Evolutionary conservation across 441 rosid species (phyloP).

Genomic region (Adansonia gregorii): DNA sequence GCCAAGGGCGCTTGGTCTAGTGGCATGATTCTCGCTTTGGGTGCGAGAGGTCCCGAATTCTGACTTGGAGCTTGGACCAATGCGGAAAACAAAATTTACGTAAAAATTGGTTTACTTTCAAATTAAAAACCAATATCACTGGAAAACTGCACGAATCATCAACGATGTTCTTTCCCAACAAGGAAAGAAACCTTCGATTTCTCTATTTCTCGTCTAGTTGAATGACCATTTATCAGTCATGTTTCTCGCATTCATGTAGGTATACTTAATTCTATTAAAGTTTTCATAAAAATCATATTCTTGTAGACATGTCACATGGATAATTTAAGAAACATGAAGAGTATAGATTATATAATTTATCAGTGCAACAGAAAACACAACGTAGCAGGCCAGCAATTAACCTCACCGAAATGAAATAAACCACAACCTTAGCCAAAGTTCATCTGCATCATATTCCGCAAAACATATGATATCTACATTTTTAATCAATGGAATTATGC

Average conservation of each 20-base stretch:
- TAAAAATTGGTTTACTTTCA: too few species aligned
- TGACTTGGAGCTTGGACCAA: too few species aligned
- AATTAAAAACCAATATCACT: too few species aligned
- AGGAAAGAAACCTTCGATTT: too few species aligned
- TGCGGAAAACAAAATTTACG: too few species aligned
- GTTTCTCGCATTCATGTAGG: too few species aligned
- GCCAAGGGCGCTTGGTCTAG: conserved; percentile 49
- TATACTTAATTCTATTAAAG: too few species aligned
- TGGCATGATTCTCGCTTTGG: conserved; percentile 92
- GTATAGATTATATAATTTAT: background rate
- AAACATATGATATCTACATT: conserved; percentile 1
- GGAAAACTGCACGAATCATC: background rate
- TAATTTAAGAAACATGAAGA: too few species aligned
- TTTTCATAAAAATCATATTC: too few species aligned
- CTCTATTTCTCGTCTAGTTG: too few species aligned
- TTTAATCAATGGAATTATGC: background rate
- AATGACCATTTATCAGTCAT: too few species aligned
- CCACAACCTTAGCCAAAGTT: background rate
- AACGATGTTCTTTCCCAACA: background rate
- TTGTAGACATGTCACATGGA: too few species aligned
- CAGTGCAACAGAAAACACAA: background rate
- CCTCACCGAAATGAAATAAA: background rate
- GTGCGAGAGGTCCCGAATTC: conserved; percentile 88
- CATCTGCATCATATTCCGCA: background rate
- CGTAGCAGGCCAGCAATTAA: background rate